phyloP scores from a whole-genome alignment of 306 rosid species.

The Medicago lupulina region DNA sequence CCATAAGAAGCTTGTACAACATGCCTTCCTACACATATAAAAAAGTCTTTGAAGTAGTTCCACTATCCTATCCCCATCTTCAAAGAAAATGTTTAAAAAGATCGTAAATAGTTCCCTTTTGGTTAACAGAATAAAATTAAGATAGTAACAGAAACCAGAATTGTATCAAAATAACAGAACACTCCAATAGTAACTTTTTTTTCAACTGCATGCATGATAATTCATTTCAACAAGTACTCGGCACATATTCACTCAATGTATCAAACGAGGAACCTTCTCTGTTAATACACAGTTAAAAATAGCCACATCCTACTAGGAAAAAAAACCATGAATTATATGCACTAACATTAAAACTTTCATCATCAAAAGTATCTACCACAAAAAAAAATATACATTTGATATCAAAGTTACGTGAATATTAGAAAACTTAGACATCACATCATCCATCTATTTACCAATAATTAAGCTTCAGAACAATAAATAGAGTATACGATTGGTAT shows the following conservation, averaged over 20 bases:
- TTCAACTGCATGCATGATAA: conserved; percentile 7
- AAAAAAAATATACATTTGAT: background rate
- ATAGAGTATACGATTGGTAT: too few species aligned
- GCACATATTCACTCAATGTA: background rate
- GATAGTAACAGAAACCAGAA: conserved; percentile 1
- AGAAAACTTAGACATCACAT: conserved; percentile 25
- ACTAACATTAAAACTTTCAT: background rate
- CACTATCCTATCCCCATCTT: background rate
- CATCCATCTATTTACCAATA: background rate
- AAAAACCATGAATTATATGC: too few species aligned
- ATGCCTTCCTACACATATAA: background rate
- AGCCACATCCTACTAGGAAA: too few species aligned
- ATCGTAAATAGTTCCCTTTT: conserved; percentile 2
- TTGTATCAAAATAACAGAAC: conserved; percentile 6
- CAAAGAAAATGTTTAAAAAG: background rate
- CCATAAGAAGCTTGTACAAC: background rate
- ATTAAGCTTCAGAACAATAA: too few species aligned
- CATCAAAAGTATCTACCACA: background rate
- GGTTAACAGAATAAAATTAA: background rate
- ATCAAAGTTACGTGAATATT: background rate
- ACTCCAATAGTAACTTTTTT: background rate
- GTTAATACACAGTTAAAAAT: background rate
- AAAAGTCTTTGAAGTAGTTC: background rate
- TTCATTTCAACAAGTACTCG: conserved; percentile 15
- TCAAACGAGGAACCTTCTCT: background rate